phyloP scores from a whole-genome alignment of 768 basidiomycete species.

The Psilocybe azurescens region DNA sequence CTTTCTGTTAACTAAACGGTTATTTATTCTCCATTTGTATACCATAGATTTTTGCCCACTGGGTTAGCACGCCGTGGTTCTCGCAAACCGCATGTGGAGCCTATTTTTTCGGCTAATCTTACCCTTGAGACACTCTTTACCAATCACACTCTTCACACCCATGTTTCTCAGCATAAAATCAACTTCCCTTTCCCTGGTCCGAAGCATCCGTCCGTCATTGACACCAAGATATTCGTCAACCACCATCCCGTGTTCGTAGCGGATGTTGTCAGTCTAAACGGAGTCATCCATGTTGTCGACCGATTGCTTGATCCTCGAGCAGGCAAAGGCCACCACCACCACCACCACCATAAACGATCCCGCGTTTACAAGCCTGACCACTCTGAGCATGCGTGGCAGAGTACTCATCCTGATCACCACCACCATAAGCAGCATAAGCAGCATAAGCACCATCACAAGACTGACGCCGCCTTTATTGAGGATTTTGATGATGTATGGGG shows the following conservation, averaged over 20 bases:
- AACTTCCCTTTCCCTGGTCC: conserved; percentile 43
- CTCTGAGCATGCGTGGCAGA: too few species aligned
- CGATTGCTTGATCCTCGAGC: conserved; percentile 46
- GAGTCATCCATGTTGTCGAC: conserved; percentile 57
- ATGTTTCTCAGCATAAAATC: conserved; percentile 51
- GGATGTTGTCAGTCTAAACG: conserved; percentile 61
- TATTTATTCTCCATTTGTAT: too few species aligned
- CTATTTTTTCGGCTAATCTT: conserved; percentile 37
- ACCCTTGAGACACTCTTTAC: conserved; percentile 47
- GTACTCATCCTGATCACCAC: conserved; percentile 18
- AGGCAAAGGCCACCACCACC: conserved; percentile 18
- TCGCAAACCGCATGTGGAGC: conserved; percentile 23
- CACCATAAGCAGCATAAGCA: conserved; percentile 13
- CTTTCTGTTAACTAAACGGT: neutral
- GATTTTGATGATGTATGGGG: conserved; percentile 28
- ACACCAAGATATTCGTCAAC: conserved; percentile 47
- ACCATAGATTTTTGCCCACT: neutral
- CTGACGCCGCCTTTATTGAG: neutral
- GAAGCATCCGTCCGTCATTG: conserved; percentile 28
- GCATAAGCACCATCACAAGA: conserved; percentile 11
- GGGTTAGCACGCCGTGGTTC: neutral
- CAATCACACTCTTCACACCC: conserved; percentile 49
- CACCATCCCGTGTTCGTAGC: conserved; percentile 39
- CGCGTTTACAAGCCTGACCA: neutral
- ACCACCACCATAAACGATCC: conserved; percentile 9